phyloP scores from a whole-genome alignment of 2,329 filamentous ascomycete genomes.

The Nemania abortiva region DNA sequence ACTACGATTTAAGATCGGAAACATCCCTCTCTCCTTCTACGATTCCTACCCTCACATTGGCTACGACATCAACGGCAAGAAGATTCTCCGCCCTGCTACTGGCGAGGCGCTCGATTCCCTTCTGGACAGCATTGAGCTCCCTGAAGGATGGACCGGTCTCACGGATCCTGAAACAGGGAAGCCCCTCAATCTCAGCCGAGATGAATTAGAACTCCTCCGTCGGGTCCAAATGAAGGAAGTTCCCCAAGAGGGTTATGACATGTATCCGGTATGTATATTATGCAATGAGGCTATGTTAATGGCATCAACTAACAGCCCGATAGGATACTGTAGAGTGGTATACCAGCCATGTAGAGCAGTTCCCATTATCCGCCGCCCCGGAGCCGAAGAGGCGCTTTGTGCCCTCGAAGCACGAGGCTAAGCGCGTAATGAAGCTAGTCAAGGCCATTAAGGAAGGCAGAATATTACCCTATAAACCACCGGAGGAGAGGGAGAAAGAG shows the following conservation, averaged over 20 bases:
- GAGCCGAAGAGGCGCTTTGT: constrained; percentile 96
- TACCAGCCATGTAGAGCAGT: constrained; percentile 87
- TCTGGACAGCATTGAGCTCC: constrained; percentile 94
- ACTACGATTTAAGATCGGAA: constrained; percentile 70
- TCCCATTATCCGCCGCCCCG: constrained; percentile 93
- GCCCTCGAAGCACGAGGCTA: constrained; percentile 96
- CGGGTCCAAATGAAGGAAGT: constrained; percentile 91
- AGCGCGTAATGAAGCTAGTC: constrained; percentile 96
- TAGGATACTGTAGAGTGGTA: constrained; percentile 93
- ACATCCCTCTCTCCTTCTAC: constrained; percentile 95
- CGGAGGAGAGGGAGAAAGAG: constrained; percentile 74
- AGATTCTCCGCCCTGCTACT: constrained; percentile 94
- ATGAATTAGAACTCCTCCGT: constrained; percentile 89
- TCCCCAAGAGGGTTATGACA: constrained; percentile 89
- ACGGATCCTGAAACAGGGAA: constrained; percentile 96
- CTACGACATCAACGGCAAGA: constrained; percentile 99
- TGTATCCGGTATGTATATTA: constrained; percentile 76
- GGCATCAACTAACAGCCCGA: constrained; percentile 36
- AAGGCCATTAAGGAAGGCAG: constrained; percentile 94
- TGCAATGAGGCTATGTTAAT: not conserved
- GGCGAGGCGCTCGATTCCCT: constrained; percentile 93
- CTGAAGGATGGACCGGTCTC: constrained; percentile 96
- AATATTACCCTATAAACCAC: constrained; percentile 89
- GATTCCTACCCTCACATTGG: constrained; percentile 98
- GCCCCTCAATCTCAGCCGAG: constrained; percentile 85